Evolutionary conservation across 768 basidiomycete genomes (phyloP), one percentile per base, ranked within the genome.

Genomic region (Auricularia heimuer): DNA sequence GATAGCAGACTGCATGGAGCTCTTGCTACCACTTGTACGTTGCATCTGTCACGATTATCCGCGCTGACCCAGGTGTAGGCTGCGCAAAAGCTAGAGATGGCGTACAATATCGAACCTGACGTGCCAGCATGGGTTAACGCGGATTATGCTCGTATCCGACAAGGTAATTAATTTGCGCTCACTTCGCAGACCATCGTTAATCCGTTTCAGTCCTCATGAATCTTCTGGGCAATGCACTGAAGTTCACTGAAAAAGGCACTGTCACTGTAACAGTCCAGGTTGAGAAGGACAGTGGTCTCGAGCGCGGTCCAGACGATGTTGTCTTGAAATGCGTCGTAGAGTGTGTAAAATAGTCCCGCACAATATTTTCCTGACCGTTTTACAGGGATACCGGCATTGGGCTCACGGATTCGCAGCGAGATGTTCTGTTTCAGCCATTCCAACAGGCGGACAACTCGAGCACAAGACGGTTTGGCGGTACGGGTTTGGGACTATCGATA

Each of bases 361-460:
- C 33, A 6, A 54, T 6, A 42, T 70, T 3, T 21, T n/a, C 54
- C 33, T 11, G 11, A 21, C 47, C 11, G 11, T 42, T 44, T 54
- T 60, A 29, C 67, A 87, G 85, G 70, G 89, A 90, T 70, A 86
- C 86, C 4, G 88, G 89, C 3, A 89, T 89, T 51, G 88, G 47
- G 10, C 21, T 51, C 18, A 51, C 47, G 3, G 47, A 51, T 1
- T 82, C 86, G 6, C 77, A 83, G 6, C 84, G 81, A 66, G 88
- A 89, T 66, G 83, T 86, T 3, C 74, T 90, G 3, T 90, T 89
- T 68, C 83, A 86, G 21, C 88, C 88, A 8, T 90, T 90, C 68
- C 86, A 87, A 68, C 89, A 90, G 74, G 88, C 87, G 10, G 89
- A 89, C 77, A 89, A 87, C 67, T 89, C 88, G 0, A 88, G 87